Evolutionary conservation across 805 yeast genomes (phyloP).

Genomic region (Saccharomycodes ludwigii): DNA sequence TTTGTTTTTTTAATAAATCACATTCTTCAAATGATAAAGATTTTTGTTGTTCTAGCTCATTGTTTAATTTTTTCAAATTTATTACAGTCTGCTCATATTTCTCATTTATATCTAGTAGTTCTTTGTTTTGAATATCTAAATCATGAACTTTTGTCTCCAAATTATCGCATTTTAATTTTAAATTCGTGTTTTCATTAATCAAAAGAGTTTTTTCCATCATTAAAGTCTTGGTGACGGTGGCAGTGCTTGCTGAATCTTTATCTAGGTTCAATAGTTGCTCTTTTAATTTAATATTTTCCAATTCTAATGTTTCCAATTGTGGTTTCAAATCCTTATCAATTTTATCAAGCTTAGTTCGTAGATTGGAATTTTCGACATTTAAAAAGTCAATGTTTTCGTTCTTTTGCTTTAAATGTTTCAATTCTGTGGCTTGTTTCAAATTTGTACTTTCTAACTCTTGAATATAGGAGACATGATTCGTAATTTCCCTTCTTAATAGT

Average conservation of each 20-base stretch:
- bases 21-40: constrained; percentile 45
- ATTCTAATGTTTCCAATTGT: constrained; percentile 34
- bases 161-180: constrained; percentile 15
- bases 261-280: constrained; percentile 22
- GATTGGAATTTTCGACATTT: constrained; percentile 16
- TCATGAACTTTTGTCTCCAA: constrained; percentile 19
- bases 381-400: constrained; percentile 16
- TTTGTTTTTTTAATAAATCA: constrained; percentile 41
- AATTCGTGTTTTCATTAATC: constrained; percentile 20
- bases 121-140: constrained; percentile 29
- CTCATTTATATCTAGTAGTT: constrained; percentile 18
- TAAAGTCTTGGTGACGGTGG: too few relatives aligned
- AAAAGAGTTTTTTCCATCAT: too few relatives aligned
- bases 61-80: constrained; percentile 23
- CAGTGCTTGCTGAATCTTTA: too few relatives aligned
- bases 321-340: constrained; percentile 30
- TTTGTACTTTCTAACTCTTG: constrained; percentile 39
- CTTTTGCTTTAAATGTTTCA: constrained; percentile 31
- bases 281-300: constrained; percentile 36
- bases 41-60: constrained; percentile 39
- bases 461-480: constrained; percentile 33
- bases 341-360: constrained; percentile 30
- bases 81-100: constrained; percentile 16
- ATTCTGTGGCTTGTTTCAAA: constrained; percentile 38
- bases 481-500: constrained; percentile 23